Percentiles rank a stretch among this genome's conserved stretches.
phyloP scores from a whole-genome alignment of 2,329 filamentous ascomycete species.

The Diplodia intermedia region DNA sequence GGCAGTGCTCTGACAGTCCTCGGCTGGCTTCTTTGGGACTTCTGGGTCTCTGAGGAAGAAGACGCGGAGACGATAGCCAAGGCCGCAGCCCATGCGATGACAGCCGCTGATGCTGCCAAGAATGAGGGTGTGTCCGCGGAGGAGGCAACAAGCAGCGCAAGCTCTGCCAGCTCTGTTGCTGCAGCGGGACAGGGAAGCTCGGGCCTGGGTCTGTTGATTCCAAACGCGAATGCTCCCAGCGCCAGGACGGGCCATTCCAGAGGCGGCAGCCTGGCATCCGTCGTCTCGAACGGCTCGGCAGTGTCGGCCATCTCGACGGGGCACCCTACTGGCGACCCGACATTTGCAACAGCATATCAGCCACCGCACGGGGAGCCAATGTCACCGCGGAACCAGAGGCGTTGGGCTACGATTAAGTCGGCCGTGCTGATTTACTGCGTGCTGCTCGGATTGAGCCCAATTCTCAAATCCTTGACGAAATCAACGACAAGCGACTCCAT shows the following conservation, averaged over 20 bases:
- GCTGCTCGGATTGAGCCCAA: conserved; percentile 88
- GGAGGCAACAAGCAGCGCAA: conserved; percentile 35
- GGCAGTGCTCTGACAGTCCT: conserved; percentile 82
- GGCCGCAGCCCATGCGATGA: conserved; percentile 37
- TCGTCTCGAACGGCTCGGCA: conserved; percentile 55
- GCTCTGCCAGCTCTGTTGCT: conserved; percentile 28
- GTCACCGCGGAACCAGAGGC: conserved; percentile 65
- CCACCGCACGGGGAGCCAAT: conserved; percentile 50
- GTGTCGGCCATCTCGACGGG: conserved; percentile 42
- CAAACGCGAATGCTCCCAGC: conserved; percentile 27
- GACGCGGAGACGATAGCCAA: conserved; percentile 48
- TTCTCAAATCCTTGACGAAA: conserved; percentile 92
- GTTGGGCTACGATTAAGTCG: conserved; percentile 85
- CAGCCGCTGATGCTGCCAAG: conserved; percentile 21
- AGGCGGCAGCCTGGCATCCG: conserved; percentile 63
- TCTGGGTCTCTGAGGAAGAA: conserved; percentile 80
- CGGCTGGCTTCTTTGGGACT: conserved; percentile 91
- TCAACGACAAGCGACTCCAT: conserved; percentile 95
- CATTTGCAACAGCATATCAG: conserved; percentile 51
- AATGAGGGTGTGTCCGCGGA: conserved; percentile 30
- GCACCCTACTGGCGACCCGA: conserved; percentile 44
- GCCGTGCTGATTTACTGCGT: conserved; percentile 92
- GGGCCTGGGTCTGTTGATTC: conserved; percentile 48
- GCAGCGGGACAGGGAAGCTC: conserved; percentile 34
- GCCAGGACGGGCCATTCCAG: conserved; percentile 52